Base-by-base conservation (phyloP, 2,329 filamentous ascomycete genomes). In the Podosphaera xanthii region DNA sequence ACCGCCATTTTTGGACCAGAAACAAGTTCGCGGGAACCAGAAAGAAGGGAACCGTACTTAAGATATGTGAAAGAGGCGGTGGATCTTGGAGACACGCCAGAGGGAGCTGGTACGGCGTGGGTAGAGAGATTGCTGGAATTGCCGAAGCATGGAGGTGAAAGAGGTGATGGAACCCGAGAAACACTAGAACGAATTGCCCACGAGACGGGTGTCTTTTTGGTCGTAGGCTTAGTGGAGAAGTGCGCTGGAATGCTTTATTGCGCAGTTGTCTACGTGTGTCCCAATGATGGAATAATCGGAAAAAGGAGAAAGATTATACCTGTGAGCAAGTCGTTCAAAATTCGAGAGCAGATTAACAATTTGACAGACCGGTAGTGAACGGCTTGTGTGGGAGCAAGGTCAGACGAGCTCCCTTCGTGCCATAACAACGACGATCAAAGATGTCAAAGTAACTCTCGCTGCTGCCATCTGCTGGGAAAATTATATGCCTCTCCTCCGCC, bases 391-490 rank as follows among this genome's bases (percentile, higher is more conserved):
- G 90, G 88, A 86, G 0, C 87, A 94, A 69, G 90, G 89, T 48
- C 84, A 82, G 2, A 81, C 90, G 0, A 79, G 80, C 0, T 92
- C 87, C 2, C 77, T 96, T 35, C 80, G 81, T 62, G 90, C 89
- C 2, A 81, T 95, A 0, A 84, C 81, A 34, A 89, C 88, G 0
- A 80, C 76, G 33, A 88, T 96, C 69, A 83, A 84, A 61, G 88
- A 87, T 57, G 79, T 89, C 2, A 82, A 81, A 63, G 72, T 96
- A 61, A 91, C 87, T 60, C 78, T 96, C 61, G 90, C 84, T 0
- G 82, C 86, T 2, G 91, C 89, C 2, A 94, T 97, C 64, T 95
- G 90, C 75, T 96, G 90, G 90, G 90, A 97, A 71, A 95, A 87
- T 70, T 94, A 91, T 72, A 96, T 95, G 89, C 90, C 90, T 0